These are phyloP conservation scores for Auriscalpium vulgare DNA, from an alignment of 768 basidiomycete genomes.

Conservation along the genomic window DNA sequence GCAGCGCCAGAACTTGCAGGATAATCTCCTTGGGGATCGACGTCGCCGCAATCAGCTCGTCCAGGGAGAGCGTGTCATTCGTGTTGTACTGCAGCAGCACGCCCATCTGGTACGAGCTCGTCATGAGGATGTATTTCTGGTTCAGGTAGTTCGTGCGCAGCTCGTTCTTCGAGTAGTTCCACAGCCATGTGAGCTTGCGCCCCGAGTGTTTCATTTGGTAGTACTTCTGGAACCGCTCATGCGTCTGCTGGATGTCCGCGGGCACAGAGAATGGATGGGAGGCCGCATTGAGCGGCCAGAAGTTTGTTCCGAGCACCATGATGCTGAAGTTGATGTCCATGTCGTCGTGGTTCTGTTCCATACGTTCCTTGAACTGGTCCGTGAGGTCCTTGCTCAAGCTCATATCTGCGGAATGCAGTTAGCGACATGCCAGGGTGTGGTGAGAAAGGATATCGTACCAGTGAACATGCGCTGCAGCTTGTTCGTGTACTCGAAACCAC, in stretches of 20 bases:
- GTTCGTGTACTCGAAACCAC: constrained; percentile 94
- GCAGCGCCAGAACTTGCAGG: constrained; percentile 50
- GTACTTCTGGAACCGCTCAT: constrained; percentile 87
- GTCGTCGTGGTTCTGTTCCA: constrained; percentile 80
- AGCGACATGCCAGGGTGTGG: neutral
- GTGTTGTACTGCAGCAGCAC: constrained; percentile 93
- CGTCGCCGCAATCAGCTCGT: constrained; percentile 75
- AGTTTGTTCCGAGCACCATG: constrained; percentile 91
- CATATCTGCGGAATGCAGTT: constrained; percentile 54
- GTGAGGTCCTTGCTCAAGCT: constrained; percentile 92
- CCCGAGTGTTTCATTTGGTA: constrained; percentile 93
- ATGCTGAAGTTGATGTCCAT: constrained; percentile 86
- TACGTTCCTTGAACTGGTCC: constrained; percentile 89
- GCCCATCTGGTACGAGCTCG: constrained; percentile 90
- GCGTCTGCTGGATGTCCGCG: constrained; percentile 75
- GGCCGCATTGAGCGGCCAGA: constrained; percentile 89
- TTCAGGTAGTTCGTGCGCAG: constrained; percentile 86
- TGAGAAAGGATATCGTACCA: constrained; percentile 35
- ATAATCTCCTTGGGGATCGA: constrained; percentile 74
- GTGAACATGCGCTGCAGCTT: constrained; percentile 97
- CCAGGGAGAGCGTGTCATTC: constrained; percentile 75
- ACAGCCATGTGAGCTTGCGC: constrained; percentile 94
- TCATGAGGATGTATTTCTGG: constrained; percentile 95
- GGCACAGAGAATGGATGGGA: constrained; percentile 85
- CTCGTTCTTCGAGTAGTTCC: constrained; percentile 98